Evolutionary conservation across 192 early-diverging fungal species (phyloP).

Genomic region (Globomyces pollinis-pini): DNA sequence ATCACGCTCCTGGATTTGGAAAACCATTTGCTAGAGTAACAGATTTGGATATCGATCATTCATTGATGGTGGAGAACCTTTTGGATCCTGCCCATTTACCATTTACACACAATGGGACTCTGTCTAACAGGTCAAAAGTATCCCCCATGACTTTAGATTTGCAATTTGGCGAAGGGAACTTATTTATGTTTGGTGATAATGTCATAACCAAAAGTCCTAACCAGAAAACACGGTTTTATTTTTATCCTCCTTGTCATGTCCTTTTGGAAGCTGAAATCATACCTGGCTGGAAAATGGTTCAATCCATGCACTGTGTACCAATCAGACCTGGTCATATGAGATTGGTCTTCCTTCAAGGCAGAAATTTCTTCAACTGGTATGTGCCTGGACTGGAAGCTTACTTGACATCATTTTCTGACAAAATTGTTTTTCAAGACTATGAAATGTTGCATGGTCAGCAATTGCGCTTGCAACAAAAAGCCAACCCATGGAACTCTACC

Average conservation of each 20-base stretch:
- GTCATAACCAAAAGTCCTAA: neutral
- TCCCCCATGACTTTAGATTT: slow-evolving; percentile 21
- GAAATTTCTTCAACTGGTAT: no score
- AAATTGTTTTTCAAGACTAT: slow-evolving; percentile 28
- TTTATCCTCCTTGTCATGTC: neutral
- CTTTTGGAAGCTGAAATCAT: no score
- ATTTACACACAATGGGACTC: slow-evolving; percentile 33
- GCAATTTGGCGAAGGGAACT: slow-evolving; percentile 9
- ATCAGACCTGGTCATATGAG: slow-evolving; percentile 24
- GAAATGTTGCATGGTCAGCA: slow-evolving; percentile 28
- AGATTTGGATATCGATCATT: slow-evolving; percentile 30
- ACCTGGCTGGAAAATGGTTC: slow-evolving; percentile 20
- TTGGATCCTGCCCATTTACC: slow-evolving; percentile 32
- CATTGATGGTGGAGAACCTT: slow-evolving; percentile 31
- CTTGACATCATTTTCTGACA: slow-evolving; percentile 4
- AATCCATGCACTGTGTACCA: slow-evolving; percentile 26
- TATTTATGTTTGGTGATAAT: neutral
- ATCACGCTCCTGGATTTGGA: slow-evolving; percentile 14
- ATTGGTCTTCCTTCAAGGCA: slow-evolving; percentile 19
- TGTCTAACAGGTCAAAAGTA: slow-evolving; percentile 24
- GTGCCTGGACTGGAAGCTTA: no score
- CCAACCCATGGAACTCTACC: slow-evolving; percentile 29
- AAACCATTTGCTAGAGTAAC: slow-evolving; percentile 18
- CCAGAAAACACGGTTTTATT: neutral
- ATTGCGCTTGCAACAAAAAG: slow-evolving; percentile 11